Base-by-base conservation (phyloP, 2,329 filamentous ascomycete species). In the Capronia coronata region DNA sequence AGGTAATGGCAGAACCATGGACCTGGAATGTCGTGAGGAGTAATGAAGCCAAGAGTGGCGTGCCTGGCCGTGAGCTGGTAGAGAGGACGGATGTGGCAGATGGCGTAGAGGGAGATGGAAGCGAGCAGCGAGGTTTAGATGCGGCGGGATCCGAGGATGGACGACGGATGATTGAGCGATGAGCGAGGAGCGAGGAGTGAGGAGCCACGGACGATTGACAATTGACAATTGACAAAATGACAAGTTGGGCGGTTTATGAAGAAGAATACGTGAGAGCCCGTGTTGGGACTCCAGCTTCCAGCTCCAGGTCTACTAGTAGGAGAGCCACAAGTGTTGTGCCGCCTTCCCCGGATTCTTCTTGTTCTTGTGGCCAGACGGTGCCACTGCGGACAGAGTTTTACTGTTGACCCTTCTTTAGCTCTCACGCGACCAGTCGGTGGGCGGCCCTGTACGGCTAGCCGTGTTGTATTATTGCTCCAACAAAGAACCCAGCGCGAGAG, bases 111-210 rank as follows among this genome's bases (percentile, higher is more conserved):
- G 25, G 37, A 14, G 32, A 30, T 27, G 40, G 18, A 27, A 42
- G 29, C 44, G 19, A 43, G 34, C 45, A 32, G 41, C 22, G 22
- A 34, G 38, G 18, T 48, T 25, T 18, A 37, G 30, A 16, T 35
- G 48, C 47, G 48, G 48, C 46, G 51, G 43, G 25, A 48, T 48
- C 51, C 47, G 51, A 54, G 34, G 45, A 44, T 43, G n/a, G 38
- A 27, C 23, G 23, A 27, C 10, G 23, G 23, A 27, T 22, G 27
- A 18, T 38, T n/a, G n/a, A n/a, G n/a, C n/a, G n/a, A n/a, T n/a
- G n/a, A n/a, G n/a, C n/a, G n/a, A n/a, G n/a, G n/a, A n/a, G n/a
- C n/a, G n/a, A n/a, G n/a, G n/a, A n/a, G n/a, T n/a, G n/a, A n/a
- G n/a, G n/a, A n/a, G n/a, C n/a, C n/a, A n/a, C n/a, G n/a, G n/a